Evolutionary conservation across 257 asterid genomes (phyloP), one percentile per base, ranked within the genome.

Genomic region (Galeopsis tetrahit): DNA sequence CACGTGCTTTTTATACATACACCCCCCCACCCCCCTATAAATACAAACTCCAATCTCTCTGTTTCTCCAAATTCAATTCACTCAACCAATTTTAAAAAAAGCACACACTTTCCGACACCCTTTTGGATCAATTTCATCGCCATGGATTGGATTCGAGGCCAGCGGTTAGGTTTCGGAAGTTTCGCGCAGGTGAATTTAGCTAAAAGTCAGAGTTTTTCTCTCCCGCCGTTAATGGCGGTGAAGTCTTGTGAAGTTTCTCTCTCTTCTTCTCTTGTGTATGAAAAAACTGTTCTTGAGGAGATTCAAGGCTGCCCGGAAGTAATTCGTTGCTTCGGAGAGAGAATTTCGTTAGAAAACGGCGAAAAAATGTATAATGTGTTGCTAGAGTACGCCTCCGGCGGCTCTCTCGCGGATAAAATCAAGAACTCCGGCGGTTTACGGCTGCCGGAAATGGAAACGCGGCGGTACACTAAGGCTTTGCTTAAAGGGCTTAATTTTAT

Each of bases 81-180:
- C 6, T 51, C 58, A 52, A 17, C 53, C 1, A 11, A 33, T 14
- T 2, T 5, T 39, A 32, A 57, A 58, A 4, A 6, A 69, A 10
- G 0, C 13, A 10, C 11, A 34, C 3, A 32, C 28, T 21, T 4
- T 65, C 35, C 5, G 40, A 4, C 7, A 48, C 55, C 55, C 55
- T 13, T 48, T 48, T 48, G 7, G 4, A 71, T 71, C 39, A 38
- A 40, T 39, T 57, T 14, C 4, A 11, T 7, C 5, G 69, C 5
- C 10, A 94, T 94, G 97, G 95, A 91, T 68, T 89, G 99, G 99
- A 62, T 81, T 79, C 90, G 97, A 33, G 95, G 95, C 42, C 82
- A 83, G 7, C 76, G 34, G 34, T 64, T 94, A 48, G 99, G 99
- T 0, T 90, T 79, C 53, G 97, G 99, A 31, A 89, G 92, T 73